Conservation (phyloP, 306 rosid genomes). For the Prunus persica region DNA sequence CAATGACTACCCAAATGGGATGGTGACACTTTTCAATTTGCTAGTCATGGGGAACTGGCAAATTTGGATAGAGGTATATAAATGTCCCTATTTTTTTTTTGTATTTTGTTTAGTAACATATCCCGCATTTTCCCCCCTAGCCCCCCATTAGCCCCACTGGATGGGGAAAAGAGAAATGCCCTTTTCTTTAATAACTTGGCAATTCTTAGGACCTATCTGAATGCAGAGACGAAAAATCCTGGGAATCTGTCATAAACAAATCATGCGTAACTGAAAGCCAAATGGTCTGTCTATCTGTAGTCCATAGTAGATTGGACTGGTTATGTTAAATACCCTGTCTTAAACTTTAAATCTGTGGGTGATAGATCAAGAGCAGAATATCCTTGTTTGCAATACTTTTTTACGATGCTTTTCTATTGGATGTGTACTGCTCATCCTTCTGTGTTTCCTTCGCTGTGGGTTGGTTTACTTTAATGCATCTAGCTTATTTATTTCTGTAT, state of each 20-base stretch:
- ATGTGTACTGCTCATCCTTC: neutral
- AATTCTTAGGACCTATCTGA: neutral
- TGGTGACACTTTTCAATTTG: conserved; percentile 98
- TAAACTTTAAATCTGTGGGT: no score
- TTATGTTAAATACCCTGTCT: neutral
- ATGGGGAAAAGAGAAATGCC: neutral
- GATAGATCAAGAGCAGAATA: neutral
- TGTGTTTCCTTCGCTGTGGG: neutral
- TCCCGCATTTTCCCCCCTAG: neutral
- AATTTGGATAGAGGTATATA: conserved; percentile 70
- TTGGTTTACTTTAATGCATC: neutral
- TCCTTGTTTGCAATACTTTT: neutral
- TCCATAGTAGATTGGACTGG: neutral
- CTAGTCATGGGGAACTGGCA: conserved; percentile 86
- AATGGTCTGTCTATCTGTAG: neutral
- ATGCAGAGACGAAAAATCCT: neutral
- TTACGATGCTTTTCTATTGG: neutral
- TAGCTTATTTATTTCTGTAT: neutral
- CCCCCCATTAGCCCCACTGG: neutral
- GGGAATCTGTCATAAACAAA: neutral
- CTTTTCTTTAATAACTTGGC: neutral
- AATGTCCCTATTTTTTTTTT: conserved; percentile 9
- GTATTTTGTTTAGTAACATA: neutral
- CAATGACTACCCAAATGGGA: conserved; percentile 94
- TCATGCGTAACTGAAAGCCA: neutral